Evolutionary conservation across 768 basidiomycete genomes (phyloP).

Genomic region (Leccinum uliginosum): DNA sequence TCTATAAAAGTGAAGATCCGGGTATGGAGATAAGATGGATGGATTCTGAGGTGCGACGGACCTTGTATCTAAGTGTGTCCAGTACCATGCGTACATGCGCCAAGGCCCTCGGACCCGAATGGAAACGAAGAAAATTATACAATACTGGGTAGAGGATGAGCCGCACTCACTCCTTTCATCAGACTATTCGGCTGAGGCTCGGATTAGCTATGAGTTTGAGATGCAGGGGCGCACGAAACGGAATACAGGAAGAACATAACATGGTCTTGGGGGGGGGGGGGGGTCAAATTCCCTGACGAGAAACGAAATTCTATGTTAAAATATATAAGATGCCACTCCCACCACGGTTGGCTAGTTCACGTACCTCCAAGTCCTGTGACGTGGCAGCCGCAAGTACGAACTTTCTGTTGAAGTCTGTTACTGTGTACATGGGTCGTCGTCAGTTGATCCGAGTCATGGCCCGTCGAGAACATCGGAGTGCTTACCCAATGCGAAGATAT

Average conservation of each 20-base stretch:
- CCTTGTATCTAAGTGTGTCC: background rate
- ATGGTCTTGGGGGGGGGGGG: background rate
- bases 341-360: background rate
- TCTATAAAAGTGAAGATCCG: background rate
- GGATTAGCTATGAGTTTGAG: background rate
- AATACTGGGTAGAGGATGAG: background rate
- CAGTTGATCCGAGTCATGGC: background rate
- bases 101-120: background rate
- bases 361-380: conserved; percentile 60
- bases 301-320: conserved; percentile 25
- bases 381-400: conserved; percentile 84
- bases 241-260: background rate
- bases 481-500: conserved; percentile 75
- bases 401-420: conserved; percentile 78
- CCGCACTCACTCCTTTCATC: background rate
- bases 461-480: background rate
- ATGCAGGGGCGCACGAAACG: background rate
- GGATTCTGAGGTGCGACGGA: background rate
- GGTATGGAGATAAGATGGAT: background rate
- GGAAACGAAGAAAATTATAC: background rate
- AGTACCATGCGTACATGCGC: background rate
- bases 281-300: conserved; percentile 24
- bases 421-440: conserved; percentile 39
- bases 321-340: background rate
- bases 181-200: background rate